phyloP scores from a whole-genome alignment of 2,329 filamentous ascomycete genomes.

The Diaporthe ilicicola region DNA sequence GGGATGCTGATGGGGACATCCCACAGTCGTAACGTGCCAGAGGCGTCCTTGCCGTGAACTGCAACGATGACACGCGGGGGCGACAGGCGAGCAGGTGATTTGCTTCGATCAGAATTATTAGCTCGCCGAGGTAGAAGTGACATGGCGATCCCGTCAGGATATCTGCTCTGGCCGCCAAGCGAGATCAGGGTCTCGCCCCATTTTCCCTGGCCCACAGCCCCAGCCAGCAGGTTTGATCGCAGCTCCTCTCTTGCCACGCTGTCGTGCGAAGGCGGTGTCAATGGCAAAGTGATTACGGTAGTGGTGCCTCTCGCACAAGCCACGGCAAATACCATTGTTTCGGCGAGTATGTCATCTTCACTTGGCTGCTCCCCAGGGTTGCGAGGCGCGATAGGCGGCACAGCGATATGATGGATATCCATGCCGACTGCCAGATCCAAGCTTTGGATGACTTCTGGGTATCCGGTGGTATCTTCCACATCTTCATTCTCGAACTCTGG shows the following conservation, averaged over 20 bases:
- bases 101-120: slow-evolving; percentile 40
- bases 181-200: slow-evolving; percentile 69
- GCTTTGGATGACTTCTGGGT: slow-evolving; percentile 65
- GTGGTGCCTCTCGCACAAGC: slow-evolving; percentile 66
- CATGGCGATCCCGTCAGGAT: slow-evolving; percentile 65
- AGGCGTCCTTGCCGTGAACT: slow-evolving; percentile 66
- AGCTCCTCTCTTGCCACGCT: slow-evolving; percentile 66
- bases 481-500: slow-evolving; percentile 65
- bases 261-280: slow-evolving; percentile 68
- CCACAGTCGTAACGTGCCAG: slow-evolving; percentile 66
- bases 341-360: slow-evolving; percentile 58
- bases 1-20: slow-evolving; percentile 59
- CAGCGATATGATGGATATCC: slow-evolving; percentile 63
- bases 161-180: slow-evolving; percentile 61
- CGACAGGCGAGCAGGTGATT: slow-evolving; percentile 44
- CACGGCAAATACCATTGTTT: slow-evolving; percentile 68
- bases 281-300: slow-evolving; percentile 66
- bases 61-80: slow-evolving; percentile 62
- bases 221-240: slow-evolving; percentile 58
- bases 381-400: slow-evolving; percentile 61
- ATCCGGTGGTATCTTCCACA: slow-evolving; percentile 55
- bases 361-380: slow-evolving; percentile 58
- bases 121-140: slow-evolving; percentile 48
- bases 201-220: slow-evolving; percentile 65
- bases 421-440: slow-evolving; percentile 68